Conservation (phyloP, 306 rosid species). For the Carpinus viminea region DNA sequence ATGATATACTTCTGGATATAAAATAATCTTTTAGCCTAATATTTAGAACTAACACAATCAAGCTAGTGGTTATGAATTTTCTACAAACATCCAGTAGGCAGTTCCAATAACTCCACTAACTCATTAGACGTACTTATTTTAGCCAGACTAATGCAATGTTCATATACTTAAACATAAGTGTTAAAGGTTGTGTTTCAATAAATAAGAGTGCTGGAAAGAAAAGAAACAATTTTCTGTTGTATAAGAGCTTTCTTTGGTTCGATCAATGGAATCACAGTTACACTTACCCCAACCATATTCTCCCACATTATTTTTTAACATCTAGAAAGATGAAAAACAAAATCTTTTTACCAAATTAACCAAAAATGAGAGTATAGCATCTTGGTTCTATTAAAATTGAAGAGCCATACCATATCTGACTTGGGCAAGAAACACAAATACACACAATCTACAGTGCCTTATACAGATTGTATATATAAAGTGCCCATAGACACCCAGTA, state of each 20-base stretch:
- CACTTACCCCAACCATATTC: neutral
- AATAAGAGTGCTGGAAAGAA: neutral
- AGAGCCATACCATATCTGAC: neutral
- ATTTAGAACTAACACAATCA: neutral
- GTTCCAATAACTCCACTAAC: neutral
- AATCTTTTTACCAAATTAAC: neutral
- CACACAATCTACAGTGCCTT: neutral
- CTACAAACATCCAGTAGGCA: neutral
- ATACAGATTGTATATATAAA: neutral
- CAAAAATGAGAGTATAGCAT: neutral
- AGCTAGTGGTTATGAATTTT: neutral
- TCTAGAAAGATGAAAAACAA: neutral
- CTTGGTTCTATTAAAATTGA: constrained; percentile 10
- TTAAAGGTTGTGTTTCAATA: neutral
- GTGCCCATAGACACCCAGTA: constrained; percentile 12
- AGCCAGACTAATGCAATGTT: neutral
- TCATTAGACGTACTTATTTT: neutral
- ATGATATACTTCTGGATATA: neutral
- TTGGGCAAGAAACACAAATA: neutral
- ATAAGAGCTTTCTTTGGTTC: neutral
- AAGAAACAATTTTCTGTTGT: neutral
- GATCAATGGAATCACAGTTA: neutral
- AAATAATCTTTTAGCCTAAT: neutral
- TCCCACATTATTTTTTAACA: neutral
- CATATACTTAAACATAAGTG: neutral